Base-by-base conservation (phyloP, 1,284 basidiomycete species). In the Trametes versicolor region DNA sequence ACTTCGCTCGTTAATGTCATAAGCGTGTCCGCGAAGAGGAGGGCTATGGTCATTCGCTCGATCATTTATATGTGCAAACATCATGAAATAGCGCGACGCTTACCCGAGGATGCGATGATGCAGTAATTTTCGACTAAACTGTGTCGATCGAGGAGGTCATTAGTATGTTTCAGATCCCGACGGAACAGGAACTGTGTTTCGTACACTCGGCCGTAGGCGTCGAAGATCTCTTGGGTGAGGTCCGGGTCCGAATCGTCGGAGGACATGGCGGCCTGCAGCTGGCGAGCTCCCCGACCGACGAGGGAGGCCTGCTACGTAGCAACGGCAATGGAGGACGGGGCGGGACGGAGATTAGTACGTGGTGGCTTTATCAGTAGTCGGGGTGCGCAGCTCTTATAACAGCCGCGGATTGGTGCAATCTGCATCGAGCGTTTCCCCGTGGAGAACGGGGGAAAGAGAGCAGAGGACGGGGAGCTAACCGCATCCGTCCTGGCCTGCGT, bases 1-100 rank as follows among this genome's bases (percentile, higher is more conserved):
- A 72, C 62, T 50, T 72, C 71, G 21, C 58, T 50, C n/a, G 69
- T 48, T 55, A 72, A 54, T 37, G 71, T 70, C 34, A 70, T 61
- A 47, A 62, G 6, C 39, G 19, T 58, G 56, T 72, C 71, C 23
- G 49, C 63, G 49, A 67, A 67, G 7, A 72, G 54, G 21, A 70
- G 58, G 5, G 53, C 71, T 70, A 36, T n/a, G 3, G 23, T 15
- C 4, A 23, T 10, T 19, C 7, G 2, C 10, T 23, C 21, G 29
- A 51, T 34, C 50, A 25, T 51, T 29, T 4, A 51, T 25, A 51
- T 4, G 15, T 36, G 29, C 27, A 36, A 36, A n/a, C 29, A 43
- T 43, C 41, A 43, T 17, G 41, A 43, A 43, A 43, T 43, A 43
- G 41, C 12, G 41, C 19, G 25, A 12, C 32, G 36, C 65, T 36